Evolutionary conservation across 2,329 filamentous ascomycete genomes (phyloP), one percentile per base, ranked within the genome.

Genomic region (Fusarium robinianum): DNA sequence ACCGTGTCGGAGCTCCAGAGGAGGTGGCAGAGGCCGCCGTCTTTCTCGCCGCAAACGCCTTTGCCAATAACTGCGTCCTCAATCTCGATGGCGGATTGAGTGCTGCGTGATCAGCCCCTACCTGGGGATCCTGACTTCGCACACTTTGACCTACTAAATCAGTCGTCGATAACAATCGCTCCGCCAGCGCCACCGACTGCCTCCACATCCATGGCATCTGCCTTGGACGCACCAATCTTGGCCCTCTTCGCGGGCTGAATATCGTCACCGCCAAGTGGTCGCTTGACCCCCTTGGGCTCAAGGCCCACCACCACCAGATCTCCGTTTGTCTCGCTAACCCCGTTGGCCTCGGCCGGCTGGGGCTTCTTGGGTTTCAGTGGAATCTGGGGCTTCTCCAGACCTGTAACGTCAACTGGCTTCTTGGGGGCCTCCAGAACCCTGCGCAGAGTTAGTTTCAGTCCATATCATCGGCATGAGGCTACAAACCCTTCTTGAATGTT

Each of bases 1-100:
- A 60, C 80, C 82, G 89, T 19, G 81, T 92, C 51, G 90, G 88
- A 11, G 70, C 72, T 22, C 73, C 79, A 6, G 74, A 80, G 17
- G 90, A 95, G 65, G 80, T 95, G 21, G 89, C 90, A n/a, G 83
- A 91, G 61, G 89, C 90, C 41, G 88, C 86, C 32, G 63, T 85
- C 18, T 95, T 95, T 66, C 76, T 95, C 11, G 85, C 81, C 19
- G 77, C 77, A 32, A 95, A 94, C 66, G 72, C 80, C 51, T 96
- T 92, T 68, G 87, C 89, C 42, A 92, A 92, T 66, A 95, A 95
- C 55, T 94, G 88, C 65, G 77, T 91, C 36, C 74, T 96, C 37
- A 94, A 91, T 65, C 75, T 96, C 18, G 90, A 95, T 67, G 90
- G 90, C 11, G 90, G 90, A 2, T 67, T 95, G 55, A 90, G 87